Percentiles rank a stretch among this genome's conserved stretches.
phyloP scores from a whole-genome alignment of 1,284 basidiomycete species.

The Golubevia sp. region DNA sequence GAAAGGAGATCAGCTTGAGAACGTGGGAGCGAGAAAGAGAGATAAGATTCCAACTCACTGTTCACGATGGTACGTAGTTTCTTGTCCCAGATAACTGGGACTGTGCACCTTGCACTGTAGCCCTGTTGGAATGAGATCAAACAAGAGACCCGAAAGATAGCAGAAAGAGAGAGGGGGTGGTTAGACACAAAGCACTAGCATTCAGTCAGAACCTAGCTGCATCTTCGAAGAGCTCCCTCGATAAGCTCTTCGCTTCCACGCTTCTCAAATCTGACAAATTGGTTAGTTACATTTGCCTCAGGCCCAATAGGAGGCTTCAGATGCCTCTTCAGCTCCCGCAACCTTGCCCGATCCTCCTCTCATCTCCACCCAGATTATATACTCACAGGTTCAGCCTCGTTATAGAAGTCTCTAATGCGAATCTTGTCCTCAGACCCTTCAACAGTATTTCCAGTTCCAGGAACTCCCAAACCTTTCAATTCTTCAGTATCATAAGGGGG shows the following conservation, averaged over 20 bases:
- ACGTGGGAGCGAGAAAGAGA: conserved; percentile 69
- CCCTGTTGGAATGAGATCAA: conserved; percentile 10
- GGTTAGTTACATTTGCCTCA: too few species aligned
- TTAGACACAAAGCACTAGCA: too few species aligned
- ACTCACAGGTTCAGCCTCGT: conserved; percentile 73
- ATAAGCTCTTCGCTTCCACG: too few species aligned
- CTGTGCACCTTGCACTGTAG: conserved; percentile 53
- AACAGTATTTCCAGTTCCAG: conserved; percentile 41
- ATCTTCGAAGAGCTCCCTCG: too few species aligned
- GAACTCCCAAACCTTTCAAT: conserved; percentile 22
- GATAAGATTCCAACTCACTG: conserved; percentile 71
- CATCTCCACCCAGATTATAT: too few species aligned
- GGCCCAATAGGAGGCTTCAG: too few species aligned
- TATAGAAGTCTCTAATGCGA: conserved; percentile 84
- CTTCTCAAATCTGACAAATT: too few species aligned
- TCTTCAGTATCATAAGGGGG: conserved; percentile 62
- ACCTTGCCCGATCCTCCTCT: too few species aligned
- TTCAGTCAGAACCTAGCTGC: too few species aligned
- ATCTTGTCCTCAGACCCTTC: conserved; percentile 63
- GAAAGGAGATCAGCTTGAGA: background rate
- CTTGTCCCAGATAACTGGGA: conserved; percentile 92
- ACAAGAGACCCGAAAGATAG: too few species aligned
- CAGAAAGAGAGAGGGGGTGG: too few species aligned
- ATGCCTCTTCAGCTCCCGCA: too few species aligned
- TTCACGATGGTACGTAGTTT: conserved; percentile 86